Base-by-base conservation (phyloP, 257 asterid genomes). In the Scutellaria barbata region DNA sequence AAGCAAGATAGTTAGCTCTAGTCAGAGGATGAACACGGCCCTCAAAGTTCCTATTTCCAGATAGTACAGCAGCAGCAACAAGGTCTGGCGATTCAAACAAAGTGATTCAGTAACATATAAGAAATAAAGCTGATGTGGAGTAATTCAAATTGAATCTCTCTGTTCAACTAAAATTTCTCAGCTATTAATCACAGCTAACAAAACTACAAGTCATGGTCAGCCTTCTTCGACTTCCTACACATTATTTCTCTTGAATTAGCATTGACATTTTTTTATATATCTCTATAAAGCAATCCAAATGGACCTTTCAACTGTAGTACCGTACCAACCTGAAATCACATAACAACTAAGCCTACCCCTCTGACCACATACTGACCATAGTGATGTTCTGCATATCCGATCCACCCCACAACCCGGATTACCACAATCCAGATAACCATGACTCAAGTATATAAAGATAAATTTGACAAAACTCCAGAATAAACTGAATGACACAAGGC, bases 1-100 rank as follows among this genome's bases (percentile, higher is more conserved):
- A 92, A 62, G 92, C 96, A 45, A 90, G 96, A 82, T 92, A 90
- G 72, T 92, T 92, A 10, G 98, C 98, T 80, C 98, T 86, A 48
- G 98, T 92, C 66, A 90, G 77, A 5, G 98, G 88, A 85, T 92
- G 98, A 48, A 92, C 96, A 79, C 96, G 96, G 7, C 98, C 96
- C 82, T 92, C 98, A 18, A 92, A 92, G 81, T 92, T 92, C 40
- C 98, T 77, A 73, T 92, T 92, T 69, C 98, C 98, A 73, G 98
- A 92, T 8, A 92, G 96, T 55, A 92, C 96, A 43, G 96, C 96
- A 72, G 98, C 90, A 77, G 88, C 98, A 42, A 92, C 91, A 75
- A 90, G 83, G 74, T 92, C 96, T 92, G 81, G 67, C 60, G 45
- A 78, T 64, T 48, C 64, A 66, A 69, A 54, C 42, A 77, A 14